Conservation (phyloP, 257 asterid genomes). For the Nicotiana paniculata region DNA sequence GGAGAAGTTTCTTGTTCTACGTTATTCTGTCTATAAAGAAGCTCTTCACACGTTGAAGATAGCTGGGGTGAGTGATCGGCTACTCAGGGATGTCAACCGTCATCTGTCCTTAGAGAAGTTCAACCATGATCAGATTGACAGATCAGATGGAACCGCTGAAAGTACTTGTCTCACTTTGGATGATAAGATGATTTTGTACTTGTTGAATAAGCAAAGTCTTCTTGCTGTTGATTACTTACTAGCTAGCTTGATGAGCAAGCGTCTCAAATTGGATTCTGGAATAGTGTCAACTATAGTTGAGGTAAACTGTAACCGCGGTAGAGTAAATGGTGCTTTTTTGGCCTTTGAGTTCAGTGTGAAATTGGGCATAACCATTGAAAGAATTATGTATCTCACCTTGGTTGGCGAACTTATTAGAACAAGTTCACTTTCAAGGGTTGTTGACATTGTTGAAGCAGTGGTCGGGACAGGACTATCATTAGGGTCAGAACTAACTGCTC, state of each 20-base stretch:
- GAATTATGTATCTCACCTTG: slow-evolving; percentile 49
- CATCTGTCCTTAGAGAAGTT: slow-evolving; percentile 41
- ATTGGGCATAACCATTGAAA: slow-evolving; percentile 41
- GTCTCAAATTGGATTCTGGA: slow-evolving; percentile 33
- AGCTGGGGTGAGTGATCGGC: slow-evolving; percentile 44
- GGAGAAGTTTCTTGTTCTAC: slow-evolving; percentile 62
- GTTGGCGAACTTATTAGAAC: slow-evolving; percentile 57
- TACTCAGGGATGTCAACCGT: slow-evolving; percentile 65
- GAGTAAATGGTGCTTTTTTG: slow-evolving; percentile 50
- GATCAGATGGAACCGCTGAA: slow-evolving; percentile 3
- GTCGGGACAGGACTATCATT: slow-evolving; percentile 45
- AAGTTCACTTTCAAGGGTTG: slow-evolving; percentile 43
- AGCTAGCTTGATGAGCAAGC: slow-evolving; percentile 32
- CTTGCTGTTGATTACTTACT: slow-evolving; percentile 62
- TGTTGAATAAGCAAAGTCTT: slow-evolving; percentile 49
- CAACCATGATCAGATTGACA: slow-evolving; percentile 3
- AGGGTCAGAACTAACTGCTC: slow-evolving; percentile 59
- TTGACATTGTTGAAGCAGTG: slow-evolving; percentile 56
- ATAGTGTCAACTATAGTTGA: slow-evolving; percentile 51
- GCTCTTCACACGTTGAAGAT: slow-evolving; percentile 45
- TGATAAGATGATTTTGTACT: slow-evolving; percentile 32
- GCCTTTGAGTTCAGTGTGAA: slow-evolving; percentile 52
- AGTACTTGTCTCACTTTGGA: slow-evolving; percentile 25
- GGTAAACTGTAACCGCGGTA: slow-evolving; percentile 32
- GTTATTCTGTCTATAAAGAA: slow-evolving; percentile 51